Base-by-base conservation (phyloP, 176 grass and related monocot species). In the Pontederia crassipes region DNA sequence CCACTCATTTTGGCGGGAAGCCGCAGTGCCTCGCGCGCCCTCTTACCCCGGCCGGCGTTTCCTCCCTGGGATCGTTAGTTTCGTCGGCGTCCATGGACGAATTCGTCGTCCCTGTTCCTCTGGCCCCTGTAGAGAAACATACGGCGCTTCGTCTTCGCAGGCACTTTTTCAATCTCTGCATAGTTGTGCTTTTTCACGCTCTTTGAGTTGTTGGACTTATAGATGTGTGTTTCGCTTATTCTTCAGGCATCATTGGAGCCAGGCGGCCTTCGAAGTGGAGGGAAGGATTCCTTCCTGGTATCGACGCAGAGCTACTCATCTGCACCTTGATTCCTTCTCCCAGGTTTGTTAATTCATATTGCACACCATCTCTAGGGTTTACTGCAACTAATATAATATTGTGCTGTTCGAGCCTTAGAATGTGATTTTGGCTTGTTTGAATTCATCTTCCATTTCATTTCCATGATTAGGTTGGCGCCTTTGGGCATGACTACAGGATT, bases 221-320 rank as follows among this genome's bases (percentile, higher is more conserved):
- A 16, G 45, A 16, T 60, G 49, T 72, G n/a, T 6, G 2, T 26
- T 48, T 0, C 55, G 20, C 17, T 74, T 17, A 15, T 15, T 27
- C 10, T 51, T 28, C 13, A 46, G 71, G 32, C 35, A 50, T 57
- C 52, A 47, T 62, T 97, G 92, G 92, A 76, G 64, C 48, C 87
- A 78, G 62, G 75, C 68, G 63, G 72, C 75, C 40, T 66, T 49
- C 27, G 92, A 97, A 77, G 29, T 97, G 47, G 84, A 97, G 59
- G 92, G 87, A 50, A 78, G 59, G 26, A 54, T 85, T 8, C 70
- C 78, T 64, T 55, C 77, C 60, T 68, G 71, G 32, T 88, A 77
- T 56, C 78, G 71, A 50, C 84, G 81, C 65, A 48, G 73, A 55
- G 65, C 85, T 15, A 85, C 79, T 57, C 78, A 75, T 27, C 81